Evolutionary conservation across 2,329 filamentous ascomycete species (phyloP), one percentile per base, ranked within the genome.

Genomic region (Diaporthe nobilis): DNA sequence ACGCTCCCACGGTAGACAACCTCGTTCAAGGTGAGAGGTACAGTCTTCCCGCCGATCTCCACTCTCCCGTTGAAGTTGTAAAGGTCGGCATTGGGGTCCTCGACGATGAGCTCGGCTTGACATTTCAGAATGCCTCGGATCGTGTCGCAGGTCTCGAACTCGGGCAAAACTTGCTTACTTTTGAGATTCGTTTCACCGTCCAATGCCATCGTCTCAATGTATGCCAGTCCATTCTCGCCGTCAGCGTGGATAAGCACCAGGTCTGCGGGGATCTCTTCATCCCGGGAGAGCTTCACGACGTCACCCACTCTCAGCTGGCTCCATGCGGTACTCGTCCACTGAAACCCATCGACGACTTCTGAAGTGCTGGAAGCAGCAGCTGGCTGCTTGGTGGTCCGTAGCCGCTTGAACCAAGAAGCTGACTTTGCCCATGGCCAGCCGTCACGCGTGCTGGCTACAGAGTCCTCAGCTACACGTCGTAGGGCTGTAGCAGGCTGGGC

Each of bases 1-100:
- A 96, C 90, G 80, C 95, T 97, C 55, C 96, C 96, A 65, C 96
- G 93, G 82, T 97, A 98, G 8, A 98, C 87, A 71, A 98, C 92
- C 79, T 98, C 94, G 74, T 91, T 93, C 55, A 94, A 91, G 0
- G 95, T 97, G 78, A 98, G 85, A 0, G 96, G 95, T 4, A 83
- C 86, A 49, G 88, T 91, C 79, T 91, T 88, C 4, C 83, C 90
- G 34, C 87, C 83, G 22, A 93, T 84, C 0, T 88, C 89, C 3
- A 94, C 89, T 71, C 90, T 91, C 20, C 94, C 94, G 77, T 95
- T 91, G 79, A 95, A 96, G 75, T 90, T 92, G 85, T 95, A 95
- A 2, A 96, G 87, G 79, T 96, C 91, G 9, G 92, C 89, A 78
- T 95, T 96, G 0, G 94, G 94, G 78, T 96, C 93, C 81, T 96